phyloP scores from a whole-genome alignment of 495 filamentous ascomycete species.

The Trichoderma virens region DNA sequence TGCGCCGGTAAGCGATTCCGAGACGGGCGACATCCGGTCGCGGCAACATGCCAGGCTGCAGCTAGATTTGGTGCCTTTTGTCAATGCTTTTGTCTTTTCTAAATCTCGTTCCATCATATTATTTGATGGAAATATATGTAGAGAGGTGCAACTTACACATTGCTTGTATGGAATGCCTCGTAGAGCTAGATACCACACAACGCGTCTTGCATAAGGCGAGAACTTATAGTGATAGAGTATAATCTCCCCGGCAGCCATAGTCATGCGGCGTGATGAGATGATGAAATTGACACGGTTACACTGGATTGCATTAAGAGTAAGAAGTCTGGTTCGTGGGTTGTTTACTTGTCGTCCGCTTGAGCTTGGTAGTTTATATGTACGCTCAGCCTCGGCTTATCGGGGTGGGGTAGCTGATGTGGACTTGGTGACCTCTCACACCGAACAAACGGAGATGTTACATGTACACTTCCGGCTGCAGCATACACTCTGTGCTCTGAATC shows the following conservation, averaged over 20 bases:
- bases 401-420: not conserved
- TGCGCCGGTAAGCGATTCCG: constrained; percentile 55
- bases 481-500: not conserved
- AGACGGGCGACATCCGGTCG: constrained; percentile 50
- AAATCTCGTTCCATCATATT: too few relatives aligned
- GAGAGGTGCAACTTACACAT: constrained; percentile 43
- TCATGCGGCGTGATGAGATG: not conserved
- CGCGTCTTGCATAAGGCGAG: constrained; percentile 51
- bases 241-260: not conserved
- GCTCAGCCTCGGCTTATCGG: not conserved
- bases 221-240: constrained; percentile 48
- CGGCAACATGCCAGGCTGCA: constrained; percentile 52
- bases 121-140: too few relatives aligned
- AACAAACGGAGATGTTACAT: not conserved
- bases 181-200: constrained; percentile 53
- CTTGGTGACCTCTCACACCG: too few relatives aligned
- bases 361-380: not conserved
- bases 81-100: not conserved
- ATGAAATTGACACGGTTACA: not conserved
- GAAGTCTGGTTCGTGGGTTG: not conserved
- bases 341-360: not conserved
- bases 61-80: constrained; percentile 18
- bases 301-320: not conserved
- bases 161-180: constrained; percentile 48
- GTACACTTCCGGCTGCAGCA: not conserved